phyloP scores from a whole-genome alignment of 2,329 filamentous ascomycete genomes.

The Aspergillus alliaceus region DNA sequence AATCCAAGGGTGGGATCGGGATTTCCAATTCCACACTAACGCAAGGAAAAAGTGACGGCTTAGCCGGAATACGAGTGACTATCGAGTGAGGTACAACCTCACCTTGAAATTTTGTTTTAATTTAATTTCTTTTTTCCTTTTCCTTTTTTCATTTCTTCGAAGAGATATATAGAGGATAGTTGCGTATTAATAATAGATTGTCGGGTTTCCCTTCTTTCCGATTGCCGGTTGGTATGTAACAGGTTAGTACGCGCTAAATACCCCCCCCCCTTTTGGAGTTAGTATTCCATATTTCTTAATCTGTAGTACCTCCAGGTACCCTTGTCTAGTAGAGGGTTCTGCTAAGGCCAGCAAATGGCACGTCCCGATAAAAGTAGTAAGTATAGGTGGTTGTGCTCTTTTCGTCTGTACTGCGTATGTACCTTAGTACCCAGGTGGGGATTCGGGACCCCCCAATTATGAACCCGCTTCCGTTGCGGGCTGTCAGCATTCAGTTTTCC shows the following conservation, averaged over 20 bases:
- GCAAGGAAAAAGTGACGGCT: background rate
- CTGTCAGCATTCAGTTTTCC: constrained; percentile 17
- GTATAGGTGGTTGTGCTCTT: no score
- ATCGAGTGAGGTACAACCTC: background rate
- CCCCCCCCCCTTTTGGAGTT: background rate
- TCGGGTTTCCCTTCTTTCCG: background rate
- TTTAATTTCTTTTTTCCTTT: no score
- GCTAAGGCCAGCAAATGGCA: no score
- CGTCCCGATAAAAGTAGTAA: no score
- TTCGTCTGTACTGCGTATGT: no score
- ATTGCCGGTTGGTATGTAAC: background rate
- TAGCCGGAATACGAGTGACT: constrained; percentile 14
- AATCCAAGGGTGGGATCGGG: background rate
- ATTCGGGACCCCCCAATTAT: background rate
- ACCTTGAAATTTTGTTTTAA: background rate
- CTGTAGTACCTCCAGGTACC: no score
- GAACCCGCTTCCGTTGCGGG: background rate
- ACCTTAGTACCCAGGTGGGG: background rate
- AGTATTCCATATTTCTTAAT: no score
- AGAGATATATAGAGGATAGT: no score
- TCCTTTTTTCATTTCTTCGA: no score
- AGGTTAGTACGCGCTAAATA: background rate
- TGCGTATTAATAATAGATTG: background rate
- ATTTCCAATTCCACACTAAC: constrained; percentile 1
- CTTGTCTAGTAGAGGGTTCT: no score